These are phyloP conservation scores for Prunus salicina DNA, from an alignment of 306 rosid genomes.

Conservation along the genomic window DNA sequence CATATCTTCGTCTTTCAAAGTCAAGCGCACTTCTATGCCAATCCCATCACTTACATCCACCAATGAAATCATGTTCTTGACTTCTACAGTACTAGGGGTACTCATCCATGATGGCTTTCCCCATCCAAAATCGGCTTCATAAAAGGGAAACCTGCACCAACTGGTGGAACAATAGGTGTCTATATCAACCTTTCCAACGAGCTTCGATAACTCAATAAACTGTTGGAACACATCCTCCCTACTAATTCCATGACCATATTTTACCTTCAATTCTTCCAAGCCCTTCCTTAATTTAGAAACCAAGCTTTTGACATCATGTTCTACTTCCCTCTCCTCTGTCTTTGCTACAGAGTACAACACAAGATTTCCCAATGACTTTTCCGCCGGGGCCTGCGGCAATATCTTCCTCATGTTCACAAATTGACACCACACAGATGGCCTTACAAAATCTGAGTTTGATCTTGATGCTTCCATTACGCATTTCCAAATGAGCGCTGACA, in stretches of 20 bases:
- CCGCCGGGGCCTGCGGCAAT: slow-evolving; percentile 17
- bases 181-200: background rate
- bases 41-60: slow-evolving; percentile 15
- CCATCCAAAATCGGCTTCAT: slow-evolving; percentile 27
- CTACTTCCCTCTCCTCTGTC: slow-evolving; percentile 1
- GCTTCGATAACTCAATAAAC: background rate
- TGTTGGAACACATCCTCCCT: background rate
- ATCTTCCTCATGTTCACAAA: slow-evolving; percentile 28
- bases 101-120: slow-evolving; percentile 32
- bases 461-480: slow-evolving; percentile 14
- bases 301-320: background rate
- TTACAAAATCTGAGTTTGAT: slow-evolving; percentile 8
- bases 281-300: background rate
- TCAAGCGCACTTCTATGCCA: slow-evolving; percentile 20
- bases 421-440: slow-evolving; percentile 28
- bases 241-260: background rate
- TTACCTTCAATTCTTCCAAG: background rate
- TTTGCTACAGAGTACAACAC: slow-evolving; percentile 17
- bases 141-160: slow-evolving; percentile 17
- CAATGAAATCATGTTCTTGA: slow-evolving; percentile 12
- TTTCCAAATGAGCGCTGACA: too few species aligned
- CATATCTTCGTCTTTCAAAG: background rate
- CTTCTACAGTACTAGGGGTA: background rate
- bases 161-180: slow-evolving; percentile 1
- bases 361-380: slow-evolving; percentile 39